These are phyloP conservation scores for Geotrichum histeridarum DNA, from an alignment of 1,139 yeast genomes.

Conservation along the genomic window DNA sequence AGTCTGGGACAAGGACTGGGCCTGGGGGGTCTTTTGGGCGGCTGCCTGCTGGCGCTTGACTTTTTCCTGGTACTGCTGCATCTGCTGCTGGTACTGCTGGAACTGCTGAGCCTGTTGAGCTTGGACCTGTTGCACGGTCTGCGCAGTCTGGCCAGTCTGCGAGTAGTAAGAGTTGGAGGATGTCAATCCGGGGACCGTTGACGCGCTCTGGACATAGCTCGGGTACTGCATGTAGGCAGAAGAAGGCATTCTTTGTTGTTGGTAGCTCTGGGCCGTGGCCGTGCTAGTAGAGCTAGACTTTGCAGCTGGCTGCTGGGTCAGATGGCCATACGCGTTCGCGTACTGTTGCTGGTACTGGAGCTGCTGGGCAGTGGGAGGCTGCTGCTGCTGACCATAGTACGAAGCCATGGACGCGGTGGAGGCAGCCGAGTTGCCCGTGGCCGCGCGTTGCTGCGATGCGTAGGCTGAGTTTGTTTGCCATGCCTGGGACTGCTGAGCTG, in stretches of 20 bases:
- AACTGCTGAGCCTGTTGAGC: not conserved
- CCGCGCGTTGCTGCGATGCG: not conserved
- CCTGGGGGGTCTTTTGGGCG: not conserved
- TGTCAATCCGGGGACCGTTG: not conserved
- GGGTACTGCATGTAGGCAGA: not conserved
- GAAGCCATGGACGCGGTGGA: not conserved
- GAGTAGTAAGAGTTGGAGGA: not conserved
- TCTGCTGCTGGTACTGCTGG: slow-evolving; percentile 5
- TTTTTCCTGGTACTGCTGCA: not conserved
- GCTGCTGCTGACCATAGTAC: not conserved
- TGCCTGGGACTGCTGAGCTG: not conserved
- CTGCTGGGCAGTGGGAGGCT: slow-evolving; percentile 3
- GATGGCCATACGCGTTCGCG: slow-evolving; percentile 1
- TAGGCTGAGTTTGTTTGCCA: not conserved
- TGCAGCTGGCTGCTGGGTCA: not conserved
- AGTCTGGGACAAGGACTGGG: not conserved
- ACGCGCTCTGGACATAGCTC: not conserved
- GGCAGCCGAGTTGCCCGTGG: not conserved
- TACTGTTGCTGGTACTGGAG: slow-evolving; percentile 1
- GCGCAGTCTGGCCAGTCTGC: not conserved
- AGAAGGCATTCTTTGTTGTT: not conserved
- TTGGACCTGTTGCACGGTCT: not conserved
- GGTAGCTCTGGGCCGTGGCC: not conserved
- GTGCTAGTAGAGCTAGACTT: not conserved
- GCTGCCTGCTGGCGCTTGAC: not conserved